Evolutionary conservation across 805 yeast genomes (phyloP).

Genomic region (Ogataea wickerhamii): DNA sequence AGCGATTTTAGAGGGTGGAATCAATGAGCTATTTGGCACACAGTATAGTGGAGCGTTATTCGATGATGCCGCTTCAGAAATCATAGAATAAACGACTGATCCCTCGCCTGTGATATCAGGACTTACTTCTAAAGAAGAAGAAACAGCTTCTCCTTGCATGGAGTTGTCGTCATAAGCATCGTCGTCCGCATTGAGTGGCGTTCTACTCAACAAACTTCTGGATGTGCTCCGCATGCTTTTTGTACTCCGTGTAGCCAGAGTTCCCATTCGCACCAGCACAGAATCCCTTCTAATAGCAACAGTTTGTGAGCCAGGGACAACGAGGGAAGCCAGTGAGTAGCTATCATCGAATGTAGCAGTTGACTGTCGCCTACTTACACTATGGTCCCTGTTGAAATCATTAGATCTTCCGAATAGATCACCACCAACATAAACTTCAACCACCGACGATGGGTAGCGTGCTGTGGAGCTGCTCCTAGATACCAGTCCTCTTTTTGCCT

Average conservation of each 20-base stretch:
- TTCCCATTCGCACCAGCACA: conserved; percentile 1
- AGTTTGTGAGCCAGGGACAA: conserved; percentile 18
- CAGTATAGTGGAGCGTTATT: neutral
- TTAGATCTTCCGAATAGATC: conserved; percentile 14
- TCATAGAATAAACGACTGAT: conserved; percentile 3
- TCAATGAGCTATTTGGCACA: neutral
- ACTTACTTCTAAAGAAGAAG: neutral
- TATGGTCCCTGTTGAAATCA: conserved; percentile 13
- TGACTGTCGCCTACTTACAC: conserved; percentile 21
- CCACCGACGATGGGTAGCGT: conserved; percentile 20
- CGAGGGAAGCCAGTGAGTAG: conserved; percentile 21
- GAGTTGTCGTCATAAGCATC: neutral
- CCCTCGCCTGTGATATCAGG: neutral
- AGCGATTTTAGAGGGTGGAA: neutral
- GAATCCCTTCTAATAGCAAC: conserved; percentile 27
- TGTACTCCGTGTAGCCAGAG: conserved; percentile 4
- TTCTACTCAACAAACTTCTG: conserved; percentile 5
- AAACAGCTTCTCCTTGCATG: neutral
- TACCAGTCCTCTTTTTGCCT: conserved; percentile 5
- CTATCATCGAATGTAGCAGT: conserved; percentile 15
- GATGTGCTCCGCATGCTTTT: conserved; percentile 1
- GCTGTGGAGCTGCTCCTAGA: conserved; percentile 18
- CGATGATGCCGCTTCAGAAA: conserved; percentile 1
- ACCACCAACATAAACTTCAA: conserved; percentile 22
- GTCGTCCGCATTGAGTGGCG: conserved; percentile 1